Evolutionary conservation across 176 grass and related monocot species (phyloP), one percentile per base, ranked within the genome.

Genomic region (Carex cristatella): DNA sequence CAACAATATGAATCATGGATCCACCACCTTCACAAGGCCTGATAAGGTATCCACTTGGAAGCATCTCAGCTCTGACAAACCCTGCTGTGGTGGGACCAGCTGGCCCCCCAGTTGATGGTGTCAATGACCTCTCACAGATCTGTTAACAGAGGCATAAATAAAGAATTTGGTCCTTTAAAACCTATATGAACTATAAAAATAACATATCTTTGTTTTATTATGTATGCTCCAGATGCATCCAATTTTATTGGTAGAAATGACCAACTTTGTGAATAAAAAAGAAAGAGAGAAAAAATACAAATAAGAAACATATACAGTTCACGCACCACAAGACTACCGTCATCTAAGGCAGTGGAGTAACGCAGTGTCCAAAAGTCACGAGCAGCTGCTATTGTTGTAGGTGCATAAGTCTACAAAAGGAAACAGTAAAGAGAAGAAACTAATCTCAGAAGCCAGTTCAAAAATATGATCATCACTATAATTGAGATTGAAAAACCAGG

Each of bases 321-420:
- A 79, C 96, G 89, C 69, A 99, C 97, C 88, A 99, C 97, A 84
- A 99, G 66, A 65, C 97, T 94, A 74, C 91, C 94, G 53, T 96
- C 90, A n/a, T 96, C 91, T 15, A 99, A 89, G 83, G 89, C 85
- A 81, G 93, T 92, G 10, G 97, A 92, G 78, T 99, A 99, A 63
- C 97, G 88, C 75, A 99, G 86, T 79, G 94, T 59, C 97, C 93
- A 99, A 86, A 99, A 96, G 86, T 99, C 97, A 5, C 91, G 93
- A 82, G 93, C 90, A 9, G 91, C 86, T 23, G 93, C 97, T 35
- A 99, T 54, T 8, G 93, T 99, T 3, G 91, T 99, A 2, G 90
- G 97, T 31, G 97, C 93, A 68, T 96, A 99, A 15, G 94, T 82
- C 97, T 99, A 46, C 51, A 77, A 37, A 68, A 83, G 28, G 28